Percentiles rank a stretch among this genome's conserved stretches.
These are phyloP conservation scores for Xerocomus brunneocitrinus DNA, from an alignment of 768 basidiomycete genomes.

Conservation along the genomic window DNA sequence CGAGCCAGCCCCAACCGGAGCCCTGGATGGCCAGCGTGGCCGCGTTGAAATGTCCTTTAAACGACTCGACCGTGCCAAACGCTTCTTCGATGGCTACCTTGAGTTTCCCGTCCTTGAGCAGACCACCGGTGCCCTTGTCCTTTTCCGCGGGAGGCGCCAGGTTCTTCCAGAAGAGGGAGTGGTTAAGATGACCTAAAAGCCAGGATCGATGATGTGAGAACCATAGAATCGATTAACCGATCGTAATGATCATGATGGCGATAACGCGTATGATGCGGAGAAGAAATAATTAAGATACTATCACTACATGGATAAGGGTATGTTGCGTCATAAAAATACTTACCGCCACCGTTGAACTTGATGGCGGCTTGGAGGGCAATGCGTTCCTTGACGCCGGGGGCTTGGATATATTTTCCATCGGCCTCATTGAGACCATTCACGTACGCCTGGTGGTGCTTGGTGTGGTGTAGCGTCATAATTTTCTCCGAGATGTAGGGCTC, in stretches of 20 bases:
- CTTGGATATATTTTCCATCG: conserved; percentile 67
- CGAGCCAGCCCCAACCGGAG: conserved; percentile 96
- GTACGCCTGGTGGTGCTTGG: conserved; percentile 94
- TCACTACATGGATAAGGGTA: background rate
- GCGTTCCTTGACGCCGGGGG: conserved; percentile 66
- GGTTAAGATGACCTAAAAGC: conserved; percentile 74
- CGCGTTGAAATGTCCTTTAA: conserved; percentile 82
- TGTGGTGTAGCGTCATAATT: conserved; percentile 95
- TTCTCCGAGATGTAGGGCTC: conserved; percentile 89
- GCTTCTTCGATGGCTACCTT: conserved; percentile 55
- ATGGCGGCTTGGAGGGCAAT: conserved; percentile 88
- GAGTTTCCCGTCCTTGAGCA: conserved; percentile 57
- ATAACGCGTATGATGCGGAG: conserved; percentile 7
- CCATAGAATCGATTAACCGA: background rate
- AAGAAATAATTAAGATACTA: background rate
- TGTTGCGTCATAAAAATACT: conserved; percentile 31
- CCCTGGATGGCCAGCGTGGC: conserved; percentile 86
- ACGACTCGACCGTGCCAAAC: conserved; percentile 66
- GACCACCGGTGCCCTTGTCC: conserved; percentile 57
- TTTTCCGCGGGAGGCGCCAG: conserved; percentile 57
- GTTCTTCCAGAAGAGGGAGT: conserved; percentile 96
- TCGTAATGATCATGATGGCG: conserved; percentile 12
- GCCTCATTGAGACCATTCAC: conserved; percentile 90
- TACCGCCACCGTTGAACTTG: conserved; percentile 96
- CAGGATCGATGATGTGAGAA: background rate